Percentiles rank a stretch among this genome's conserved stretches.
These are phyloP conservation scores for Aspergillus sergii DNA, from an alignment of 2,329 filamentous ascomycete genomes.

Conservation along the genomic window DNA sequence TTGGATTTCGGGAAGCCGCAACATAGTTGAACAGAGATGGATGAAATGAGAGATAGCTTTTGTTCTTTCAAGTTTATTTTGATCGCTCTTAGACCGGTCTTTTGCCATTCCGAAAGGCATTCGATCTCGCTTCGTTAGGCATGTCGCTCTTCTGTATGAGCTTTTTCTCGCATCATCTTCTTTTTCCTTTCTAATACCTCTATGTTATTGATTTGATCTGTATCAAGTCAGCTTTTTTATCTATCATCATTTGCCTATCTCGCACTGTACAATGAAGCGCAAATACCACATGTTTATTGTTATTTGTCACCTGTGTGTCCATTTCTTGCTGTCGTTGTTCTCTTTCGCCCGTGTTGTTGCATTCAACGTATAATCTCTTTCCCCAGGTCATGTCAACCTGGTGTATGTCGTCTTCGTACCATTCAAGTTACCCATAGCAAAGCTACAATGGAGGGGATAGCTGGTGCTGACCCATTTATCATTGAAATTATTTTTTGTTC, in stretches of 20 bases:
- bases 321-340: constrained; percentile 13
- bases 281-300: constrained; percentile 41
- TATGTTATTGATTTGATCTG: constrained; percentile 22
- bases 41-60: constrained; percentile 12
- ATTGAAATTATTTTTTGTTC: background rate
- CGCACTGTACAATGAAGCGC: constrained; percentile 43
- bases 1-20: constrained; percentile 86
- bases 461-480: constrained; percentile 16
- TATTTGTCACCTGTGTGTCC: constrained; percentile 20
- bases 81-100: constrained; percentile 21
- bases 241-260: constrained; percentile 22
- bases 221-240: constrained; percentile 17
- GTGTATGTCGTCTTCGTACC: constrained; percentile 12
- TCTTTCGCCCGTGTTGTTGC: constrained; percentile 13
- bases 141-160: constrained; percentile 21
- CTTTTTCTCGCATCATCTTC: constrained; percentile 6
- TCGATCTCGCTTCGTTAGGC: constrained; percentile 10
- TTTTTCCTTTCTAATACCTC: constrained; percentile 21
- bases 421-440: constrained; percentile 9
- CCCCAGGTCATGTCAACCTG: constrained; percentile 13
- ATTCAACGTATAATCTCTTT: constrained; percentile 17
- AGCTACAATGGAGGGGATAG: constrained; percentile 15
- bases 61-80: constrained; percentile 17
- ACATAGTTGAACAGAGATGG: constrained; percentile 24
- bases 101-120: constrained; percentile 7